phyloP scores from a whole-genome alignment of 371 early-diverging fungal genomes.

The Basidiobolus meristosporus region DNA sequence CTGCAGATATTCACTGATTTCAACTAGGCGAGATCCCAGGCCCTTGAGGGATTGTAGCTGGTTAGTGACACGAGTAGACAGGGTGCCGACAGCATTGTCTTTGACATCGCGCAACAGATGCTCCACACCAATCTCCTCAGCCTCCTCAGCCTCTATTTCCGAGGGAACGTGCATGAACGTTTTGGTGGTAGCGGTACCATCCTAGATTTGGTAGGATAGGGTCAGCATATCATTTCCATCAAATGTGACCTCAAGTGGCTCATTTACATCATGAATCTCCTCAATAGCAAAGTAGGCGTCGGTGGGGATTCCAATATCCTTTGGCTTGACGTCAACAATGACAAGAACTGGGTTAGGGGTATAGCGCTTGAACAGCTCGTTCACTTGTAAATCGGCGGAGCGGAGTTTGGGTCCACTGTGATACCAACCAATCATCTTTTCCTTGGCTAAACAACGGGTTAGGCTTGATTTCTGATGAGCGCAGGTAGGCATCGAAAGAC shows the following conservation, averaged over 20 bases:
- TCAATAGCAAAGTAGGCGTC: slow-evolving; percentile 91
- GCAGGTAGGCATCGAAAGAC: neutral
- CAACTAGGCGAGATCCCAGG: slow-evolving; percentile 59
- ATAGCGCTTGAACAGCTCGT: slow-evolving; percentile 90
- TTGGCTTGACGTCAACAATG: slow-evolving; percentile 87
- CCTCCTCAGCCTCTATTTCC: slow-evolving; percentile 96
- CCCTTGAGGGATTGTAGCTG: slow-evolving; percentile 83
- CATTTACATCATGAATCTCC: slow-evolving; percentile 69
- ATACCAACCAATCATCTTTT: slow-evolving; percentile 99
- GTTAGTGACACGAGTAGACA: slow-evolving; percentile 71
- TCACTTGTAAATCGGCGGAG: slow-evolving; percentile 95
- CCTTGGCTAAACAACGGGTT: slow-evolving; percentile 49
- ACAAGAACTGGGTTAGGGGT: slow-evolving; percentile 89
- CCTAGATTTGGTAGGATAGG: slow-evolving; percentile 27
- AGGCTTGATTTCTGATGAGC: neutral
- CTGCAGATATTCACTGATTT: slow-evolving; percentile 67
- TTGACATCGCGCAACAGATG: slow-evolving; percentile 97
- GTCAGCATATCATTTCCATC: neutral
- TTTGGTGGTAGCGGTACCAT: slow-evolving; percentile 84
- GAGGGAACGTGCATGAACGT: slow-evolving; percentile 93
- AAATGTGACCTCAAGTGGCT: neutral
- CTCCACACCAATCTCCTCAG: slow-evolving; percentile 99
- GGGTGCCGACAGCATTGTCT: slow-evolving; percentile 85
- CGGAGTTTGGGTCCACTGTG: slow-evolving; percentile 98
- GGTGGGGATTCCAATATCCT: slow-evolving; percentile 81